phyloP scores from a whole-genome alignment of 768 basidiomycete genomes.

The Suillus brevipes region DNA sequence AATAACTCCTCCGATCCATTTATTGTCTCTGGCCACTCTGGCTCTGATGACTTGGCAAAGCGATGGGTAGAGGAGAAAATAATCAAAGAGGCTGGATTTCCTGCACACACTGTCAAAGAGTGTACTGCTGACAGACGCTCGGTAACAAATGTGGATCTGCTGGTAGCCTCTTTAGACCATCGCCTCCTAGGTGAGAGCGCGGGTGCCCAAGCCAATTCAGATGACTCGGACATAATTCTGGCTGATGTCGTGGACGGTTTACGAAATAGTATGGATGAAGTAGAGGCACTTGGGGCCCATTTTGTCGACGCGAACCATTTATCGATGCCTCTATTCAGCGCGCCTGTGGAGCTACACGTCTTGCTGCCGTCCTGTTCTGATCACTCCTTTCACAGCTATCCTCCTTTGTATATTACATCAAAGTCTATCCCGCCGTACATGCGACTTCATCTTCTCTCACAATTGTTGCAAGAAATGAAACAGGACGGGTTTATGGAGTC shows the following conservation, averaged over 20 bases:
- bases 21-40: conserved; percentile 63
- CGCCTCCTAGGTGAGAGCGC: conserved; percentile 51
- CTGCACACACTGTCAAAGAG: conserved; percentile 64
- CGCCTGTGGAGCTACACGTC: conserved; percentile 66
- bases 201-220: conserved; percentile 30
- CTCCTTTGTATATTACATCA: conserved; percentile 77
- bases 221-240: conserved; percentile 24
- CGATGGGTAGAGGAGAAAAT: conserved; percentile 83
- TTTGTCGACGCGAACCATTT: conserved; percentile 47
- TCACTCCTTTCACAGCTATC: conserved; percentile 49
- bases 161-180: conserved; percentile 56
- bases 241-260: conserved; percentile 11
- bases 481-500: conserved; percentile 55
- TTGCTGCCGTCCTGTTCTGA: conserved; percentile 49
- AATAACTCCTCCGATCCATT: conserved; percentile 71
- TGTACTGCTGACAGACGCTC: conserved; percentile 40
- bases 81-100: conserved; percentile 83
- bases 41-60: conserved; percentile 60
- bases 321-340: conserved; percentile 64
- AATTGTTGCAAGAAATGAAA: conserved; percentile 57
- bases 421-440: conserved; percentile 72
- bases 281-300: conserved; percentile 57
- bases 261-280: conserved; percentile 38
- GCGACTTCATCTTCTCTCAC: conserved; percentile 76
- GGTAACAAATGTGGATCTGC: conserved; percentile 49